Evolutionary conservation across 768 basidiomycete genomes (phyloP).

Genomic region (Crepidotus variabilis): DNA sequence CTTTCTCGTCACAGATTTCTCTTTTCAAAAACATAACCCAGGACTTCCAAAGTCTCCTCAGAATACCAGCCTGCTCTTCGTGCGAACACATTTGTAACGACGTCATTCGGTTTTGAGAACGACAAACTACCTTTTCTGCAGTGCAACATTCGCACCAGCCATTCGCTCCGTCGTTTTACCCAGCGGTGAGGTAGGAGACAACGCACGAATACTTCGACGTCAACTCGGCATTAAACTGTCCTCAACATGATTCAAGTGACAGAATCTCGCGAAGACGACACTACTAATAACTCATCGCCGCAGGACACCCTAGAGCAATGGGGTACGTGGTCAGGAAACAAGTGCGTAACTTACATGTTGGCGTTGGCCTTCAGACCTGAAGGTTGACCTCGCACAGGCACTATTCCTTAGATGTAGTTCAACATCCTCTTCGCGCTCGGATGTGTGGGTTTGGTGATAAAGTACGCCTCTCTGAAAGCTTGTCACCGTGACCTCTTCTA

Average conservation of each 20-base stretch:
- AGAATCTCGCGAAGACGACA: conserved; percentile 38
- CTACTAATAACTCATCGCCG: conserved; percentile 24
- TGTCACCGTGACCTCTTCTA: conserved; percentile 7
- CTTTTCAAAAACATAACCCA: too few relatives aligned
- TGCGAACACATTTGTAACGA: too few relatives aligned
- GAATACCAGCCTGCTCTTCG: too few relatives aligned
- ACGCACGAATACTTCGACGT: neutral
- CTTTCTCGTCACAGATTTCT: too few relatives aligned
- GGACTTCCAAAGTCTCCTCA: too few relatives aligned
- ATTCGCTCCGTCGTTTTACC: neutral
- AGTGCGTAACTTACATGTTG: conserved; percentile 34
- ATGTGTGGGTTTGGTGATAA: conserved; percentile 98
- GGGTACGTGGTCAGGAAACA: conserved; percentile 68
- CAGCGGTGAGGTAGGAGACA: too few relatives aligned
- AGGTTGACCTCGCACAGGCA: conserved; percentile 43
- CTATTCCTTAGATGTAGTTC: conserved; percentile 82
- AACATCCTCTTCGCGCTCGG: conserved; percentile 85
- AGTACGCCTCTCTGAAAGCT: conserved; percentile 36
- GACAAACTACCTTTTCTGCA: too few relatives aligned
- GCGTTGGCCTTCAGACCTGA: conserved; percentile 10
- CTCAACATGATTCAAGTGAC: conserved; percentile 65
- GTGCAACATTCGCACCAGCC: too few relatives aligned
- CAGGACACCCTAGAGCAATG: conserved; percentile 55
- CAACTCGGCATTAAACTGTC: conserved; percentile 10
- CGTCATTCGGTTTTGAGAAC: too few relatives aligned